Evolutionary conservation across 805 yeast species (phyloP).

Genomic region (Ogataea salicorniae): DNA sequence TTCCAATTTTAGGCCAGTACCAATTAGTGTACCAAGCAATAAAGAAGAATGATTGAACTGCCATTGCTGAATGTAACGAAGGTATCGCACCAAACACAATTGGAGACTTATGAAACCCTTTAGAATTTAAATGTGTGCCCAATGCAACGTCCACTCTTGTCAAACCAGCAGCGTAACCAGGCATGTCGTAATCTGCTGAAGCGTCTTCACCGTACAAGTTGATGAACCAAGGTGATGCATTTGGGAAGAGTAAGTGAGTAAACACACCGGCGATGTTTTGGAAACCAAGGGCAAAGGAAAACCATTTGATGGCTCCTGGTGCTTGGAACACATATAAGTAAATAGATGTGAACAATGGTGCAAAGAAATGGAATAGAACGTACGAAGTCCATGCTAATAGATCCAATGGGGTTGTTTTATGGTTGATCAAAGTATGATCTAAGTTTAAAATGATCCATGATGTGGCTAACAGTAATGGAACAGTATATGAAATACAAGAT

Average conservation of each 20-base stretch:
- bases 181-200: constrained; percentile 53
- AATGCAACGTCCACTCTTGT: constrained; percentile 58
- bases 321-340: constrained; percentile 63
- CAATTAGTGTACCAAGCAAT: constrained; percentile 37
- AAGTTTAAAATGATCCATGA: constrained; percentile 49
- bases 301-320: constrained; percentile 55
- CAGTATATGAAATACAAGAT: constrained; percentile 26
- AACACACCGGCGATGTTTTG: constrained; percentile 57
- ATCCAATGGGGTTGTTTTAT: constrained; percentile 43
- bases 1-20: constrained; percentile 31
- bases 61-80: constrained; percentile 64
- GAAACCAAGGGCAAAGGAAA: constrained; percentile 49
- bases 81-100: constrained; percentile 77
- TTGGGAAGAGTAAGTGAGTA: constrained; percentile 60
- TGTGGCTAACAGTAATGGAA: constrained; percentile 36
- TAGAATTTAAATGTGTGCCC: constrained; percentile 54
- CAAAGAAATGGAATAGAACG: constrained; percentile 55
- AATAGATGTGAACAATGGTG: constrained; percentile 56
- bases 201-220: constrained; percentile 55
- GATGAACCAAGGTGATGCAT: constrained; percentile 73
- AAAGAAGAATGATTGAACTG: constrained; percentile 43
- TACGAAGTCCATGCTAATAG: constrained; percentile 57
- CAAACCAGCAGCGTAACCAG: constrained; percentile 68
- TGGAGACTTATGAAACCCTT: constrained; percentile 63
- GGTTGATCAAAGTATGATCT: constrained; percentile 34